These are phyloP conservation scores for Haplographium delicatum DNA, from an alignment of 495 filamentous ascomycete genomes.

Conservation along the genomic window DNA sequence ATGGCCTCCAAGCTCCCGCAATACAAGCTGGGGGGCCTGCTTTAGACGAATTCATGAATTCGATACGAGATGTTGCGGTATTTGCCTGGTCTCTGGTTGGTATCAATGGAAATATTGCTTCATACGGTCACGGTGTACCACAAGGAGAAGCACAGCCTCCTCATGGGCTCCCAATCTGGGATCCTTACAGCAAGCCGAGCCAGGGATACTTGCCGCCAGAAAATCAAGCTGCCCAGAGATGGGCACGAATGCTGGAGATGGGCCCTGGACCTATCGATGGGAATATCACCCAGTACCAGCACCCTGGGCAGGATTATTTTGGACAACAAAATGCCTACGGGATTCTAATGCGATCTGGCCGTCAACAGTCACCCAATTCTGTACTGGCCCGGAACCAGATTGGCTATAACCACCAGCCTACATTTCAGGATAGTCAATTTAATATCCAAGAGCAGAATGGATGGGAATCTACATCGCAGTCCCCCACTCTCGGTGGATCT, in stretches of 20 bases:
- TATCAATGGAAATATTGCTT: conserved; percentile 71
- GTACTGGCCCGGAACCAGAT: not conserved
- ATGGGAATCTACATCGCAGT: not conserved
- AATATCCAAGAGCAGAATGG: not conserved
- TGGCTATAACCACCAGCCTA: not conserved
- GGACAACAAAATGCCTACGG: conserved; percentile 6
- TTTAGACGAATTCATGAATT: conserved; percentile 63
- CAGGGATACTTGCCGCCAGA: conserved; percentile 7
- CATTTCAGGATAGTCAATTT: not conserved
- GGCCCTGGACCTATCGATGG: conserved; percentile 1
- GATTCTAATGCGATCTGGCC: conserved; percentile 1
- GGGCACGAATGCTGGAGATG: conserved; percentile 2
- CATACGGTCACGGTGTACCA: conserved; percentile 58
- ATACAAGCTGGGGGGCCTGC: conserved; percentile 42
- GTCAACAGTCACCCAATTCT: not conserved
- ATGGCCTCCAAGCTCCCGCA: conserved; percentile 16
- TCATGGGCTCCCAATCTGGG: conserved; percentile 52
- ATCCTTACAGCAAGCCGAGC: conserved; percentile 21
- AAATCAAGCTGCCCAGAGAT: conserved; percentile 20
- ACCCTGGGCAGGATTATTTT: conserved; percentile 1
- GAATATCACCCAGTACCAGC: conserved; percentile 6
- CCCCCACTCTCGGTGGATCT: too few relatives aligned
- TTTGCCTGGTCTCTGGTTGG: conserved; percentile 78
- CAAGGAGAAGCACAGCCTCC: conserved; percentile 53
- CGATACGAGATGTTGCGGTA: conserved; percentile 77